Evolutionary conservation across 805 yeast species (phyloP).

Genomic region (Starmera caribaea): DNA sequence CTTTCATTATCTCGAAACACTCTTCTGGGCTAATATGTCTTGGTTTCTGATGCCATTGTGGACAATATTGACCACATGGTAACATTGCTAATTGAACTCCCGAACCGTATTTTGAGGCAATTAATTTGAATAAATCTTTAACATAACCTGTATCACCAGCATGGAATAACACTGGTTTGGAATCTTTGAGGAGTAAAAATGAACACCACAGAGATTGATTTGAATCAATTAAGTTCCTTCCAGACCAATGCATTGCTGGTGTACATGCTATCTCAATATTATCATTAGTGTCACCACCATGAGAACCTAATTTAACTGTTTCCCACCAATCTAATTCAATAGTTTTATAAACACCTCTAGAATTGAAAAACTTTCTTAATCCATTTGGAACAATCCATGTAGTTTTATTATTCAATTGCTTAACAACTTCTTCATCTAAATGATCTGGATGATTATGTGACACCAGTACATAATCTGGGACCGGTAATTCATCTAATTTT

Average conservation of each 20-base stretch:
- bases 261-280: conserved; percentile 79
- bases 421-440: conserved; percentile 55
- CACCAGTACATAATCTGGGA: conserved; percentile 65
- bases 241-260: conserved; percentile 98
- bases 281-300: conserved; percentile 20
- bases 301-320: conserved; percentile 29
- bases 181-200: conserved; percentile 57
- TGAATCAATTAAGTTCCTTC: conserved; percentile 70
- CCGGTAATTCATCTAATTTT: conserved; percentile 48
- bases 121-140: conserved; percentile 58
- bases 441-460: conserved; percentile 97
- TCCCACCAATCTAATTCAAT: conserved; percentile 96
- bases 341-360: conserved; percentile 49
- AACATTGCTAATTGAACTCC: conserved; percentile 58
- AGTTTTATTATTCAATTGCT: conserved; percentile 43
- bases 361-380: conserved; percentile 45
- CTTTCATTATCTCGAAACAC: conserved; percentile 55
- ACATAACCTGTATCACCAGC: conserved; percentile 94
- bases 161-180: conserved; percentile 70
- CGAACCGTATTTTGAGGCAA: conserved; percentile 50
- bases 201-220: conserved; percentile 87
- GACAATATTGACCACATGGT: conserved; percentile 94
- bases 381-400: conserved; percentile 89
- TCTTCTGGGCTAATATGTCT: conserved; percentile 83
- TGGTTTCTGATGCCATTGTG: conserved; percentile 88